phyloP scores from a whole-genome alignment of 2,329 filamentous ascomycete genomes.

The Canariomyces notabilis region DNA sequence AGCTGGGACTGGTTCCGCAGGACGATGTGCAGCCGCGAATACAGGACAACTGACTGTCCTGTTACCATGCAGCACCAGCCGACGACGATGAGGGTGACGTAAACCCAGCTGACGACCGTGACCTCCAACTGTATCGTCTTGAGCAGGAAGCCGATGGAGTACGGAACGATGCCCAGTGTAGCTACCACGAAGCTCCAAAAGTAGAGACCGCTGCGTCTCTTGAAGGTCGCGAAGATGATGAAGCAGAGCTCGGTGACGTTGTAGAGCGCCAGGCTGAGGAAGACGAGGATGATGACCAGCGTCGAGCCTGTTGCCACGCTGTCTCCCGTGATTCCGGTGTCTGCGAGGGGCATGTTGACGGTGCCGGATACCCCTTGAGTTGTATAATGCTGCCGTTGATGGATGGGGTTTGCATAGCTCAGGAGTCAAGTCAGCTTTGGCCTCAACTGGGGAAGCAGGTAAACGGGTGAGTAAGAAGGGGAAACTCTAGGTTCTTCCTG shows the following conservation, averaged over 20 bases:
- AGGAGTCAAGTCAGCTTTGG: no score
- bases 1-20: slow-evolving; percentile 46
- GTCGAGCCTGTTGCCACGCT: neutral
- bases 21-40: slow-evolving; percentile 57
- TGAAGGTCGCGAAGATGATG: slow-evolving; percentile 35
- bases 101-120: slow-evolving; percentile 3
- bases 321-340: neutral
- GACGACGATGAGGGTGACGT: slow-evolving; percentile 38
- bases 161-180: slow-evolving; percentile 32
- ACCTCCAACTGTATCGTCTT: slow-evolving; percentile 33
- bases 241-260: slow-evolving; percentile 34
- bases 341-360: neutral
- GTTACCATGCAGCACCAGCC: slow-evolving; percentile 57
- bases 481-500: no score
- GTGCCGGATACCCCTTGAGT: no score
- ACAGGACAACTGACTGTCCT: slow-evolving; percentile 57
- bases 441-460: no score
- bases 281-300: neutral
- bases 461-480: no score
- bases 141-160: slow-evolving; percentile 42
- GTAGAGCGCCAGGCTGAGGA: neutral
- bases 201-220: slow-evolving; percentile 33
- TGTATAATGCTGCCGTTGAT: no score
- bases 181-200: slow-evolving; percentile 37
- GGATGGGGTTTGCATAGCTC: no score